Evolutionary conservation across 2,329 filamentous ascomycete species (phyloP).

Genomic region (Colletotrichum tabaci): DNA sequence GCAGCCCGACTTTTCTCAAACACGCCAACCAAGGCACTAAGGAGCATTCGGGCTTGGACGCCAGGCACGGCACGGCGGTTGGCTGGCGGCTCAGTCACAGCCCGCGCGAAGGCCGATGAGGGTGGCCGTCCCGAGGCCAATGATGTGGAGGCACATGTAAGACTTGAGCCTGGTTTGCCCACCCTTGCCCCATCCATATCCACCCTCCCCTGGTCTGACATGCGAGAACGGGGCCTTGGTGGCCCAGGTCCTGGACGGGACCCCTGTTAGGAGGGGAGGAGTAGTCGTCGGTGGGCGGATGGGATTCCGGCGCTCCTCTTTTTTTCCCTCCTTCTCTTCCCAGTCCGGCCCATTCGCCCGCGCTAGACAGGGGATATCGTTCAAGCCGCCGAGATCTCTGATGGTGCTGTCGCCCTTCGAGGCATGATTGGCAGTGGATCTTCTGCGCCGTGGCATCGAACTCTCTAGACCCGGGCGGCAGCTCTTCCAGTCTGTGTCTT

Average conservation of each 20-base stretch:
- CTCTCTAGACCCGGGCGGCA: constrained; percentile 9
- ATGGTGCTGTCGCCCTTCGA: constrained; percentile 32
- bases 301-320: constrained; percentile 22
- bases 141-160: constrained; percentile 22
- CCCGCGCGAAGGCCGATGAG: constrained; percentile 8
- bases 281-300: constrained; percentile 7
- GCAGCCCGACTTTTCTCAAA: constrained; percentile 2
- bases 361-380: constrained; percentile 35
- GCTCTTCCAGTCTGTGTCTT: background rate
- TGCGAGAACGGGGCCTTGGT: constrained; percentile 33
- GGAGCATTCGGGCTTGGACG: background rate
- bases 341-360: background rate
- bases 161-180: constrained; percentile 3
- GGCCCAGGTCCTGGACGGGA: background rate
- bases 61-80: constrained; percentile 35
- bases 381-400: constrained; percentile 37
- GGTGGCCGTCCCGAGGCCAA: constrained; percentile 28
- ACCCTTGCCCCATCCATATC: background rate
- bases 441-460: constrained; percentile 30
- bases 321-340: constrained; percentile 26
- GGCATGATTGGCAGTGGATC: constrained; percentile 34
- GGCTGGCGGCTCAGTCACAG: constrained; percentile 32
- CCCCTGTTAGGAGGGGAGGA: background rate
- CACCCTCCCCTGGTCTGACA: background rate
- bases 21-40: background rate